Conservation (phyloP, 805 yeast species). For the Torulaspora indica region DNA sequence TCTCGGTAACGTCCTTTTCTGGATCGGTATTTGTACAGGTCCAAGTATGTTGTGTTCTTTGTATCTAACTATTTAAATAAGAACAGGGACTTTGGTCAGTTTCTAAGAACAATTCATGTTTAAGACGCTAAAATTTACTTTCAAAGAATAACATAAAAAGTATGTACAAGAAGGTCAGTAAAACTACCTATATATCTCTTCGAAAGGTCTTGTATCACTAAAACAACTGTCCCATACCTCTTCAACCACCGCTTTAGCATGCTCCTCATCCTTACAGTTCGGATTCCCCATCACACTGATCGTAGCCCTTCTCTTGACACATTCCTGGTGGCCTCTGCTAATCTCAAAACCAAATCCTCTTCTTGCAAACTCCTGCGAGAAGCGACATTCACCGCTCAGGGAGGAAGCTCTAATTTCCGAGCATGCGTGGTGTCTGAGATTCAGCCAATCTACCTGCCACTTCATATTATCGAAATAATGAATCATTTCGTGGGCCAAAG, state of each 20-base stretch:
- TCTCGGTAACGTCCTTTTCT: constrained; percentile 77
- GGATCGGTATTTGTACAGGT: constrained; percentile 88
- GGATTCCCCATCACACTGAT: constrained; percentile 86
- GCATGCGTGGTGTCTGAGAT: constrained; percentile 92
- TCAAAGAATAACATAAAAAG: background rate
- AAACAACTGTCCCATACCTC: constrained; percentile 92
- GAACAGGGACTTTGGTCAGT: background rate
- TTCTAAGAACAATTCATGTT: background rate
- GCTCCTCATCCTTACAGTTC: constrained; percentile 61
- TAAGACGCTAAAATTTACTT: background rate
- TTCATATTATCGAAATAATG: constrained; percentile 90
- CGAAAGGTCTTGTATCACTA: constrained; percentile 93
- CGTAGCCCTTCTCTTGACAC: constrained; percentile 84
- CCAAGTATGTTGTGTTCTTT: constrained; percentile 84
- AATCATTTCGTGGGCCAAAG: constrained; percentile 84
- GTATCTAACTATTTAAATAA: constrained; percentile 62
- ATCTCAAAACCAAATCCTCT: constrained; percentile 43
- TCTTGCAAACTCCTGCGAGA: constrained; percentile 70
- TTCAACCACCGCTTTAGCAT: constrained; percentile 74
- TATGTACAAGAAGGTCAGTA: background rate
- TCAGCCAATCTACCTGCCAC: constrained; percentile 80
- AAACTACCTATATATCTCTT: constrained; percentile 67
- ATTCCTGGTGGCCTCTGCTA: constrained; percentile 80
- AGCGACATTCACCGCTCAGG: constrained; percentile 90
- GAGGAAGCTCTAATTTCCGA: constrained; percentile 92